Conservation (phyloP, 2,329 filamentous ascomycete species). For the Lecanicillium sp. region DNA sequence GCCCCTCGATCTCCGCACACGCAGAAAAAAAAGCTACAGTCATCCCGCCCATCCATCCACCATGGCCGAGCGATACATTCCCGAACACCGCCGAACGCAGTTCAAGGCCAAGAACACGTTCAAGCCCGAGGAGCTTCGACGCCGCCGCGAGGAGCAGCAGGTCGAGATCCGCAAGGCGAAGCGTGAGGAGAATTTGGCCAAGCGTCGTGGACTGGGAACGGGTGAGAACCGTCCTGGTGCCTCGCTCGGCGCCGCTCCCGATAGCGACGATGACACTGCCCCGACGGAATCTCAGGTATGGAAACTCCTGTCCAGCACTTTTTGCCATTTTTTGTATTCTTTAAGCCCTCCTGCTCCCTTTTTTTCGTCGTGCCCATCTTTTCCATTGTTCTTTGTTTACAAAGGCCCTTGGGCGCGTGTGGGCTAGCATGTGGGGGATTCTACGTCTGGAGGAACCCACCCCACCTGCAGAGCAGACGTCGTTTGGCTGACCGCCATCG, state of each 20-base stretch:
- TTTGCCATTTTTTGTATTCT: constrained; percentile 6
- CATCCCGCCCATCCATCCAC: constrained; percentile 42
- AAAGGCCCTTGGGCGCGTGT: not conserved
- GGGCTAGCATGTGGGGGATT: not conserved
- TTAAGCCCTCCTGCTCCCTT: constrained; percentile 1
- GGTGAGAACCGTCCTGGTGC: constrained; percentile 74
- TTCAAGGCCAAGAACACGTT: constrained; percentile 99
- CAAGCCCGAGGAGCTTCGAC: constrained; percentile 97
- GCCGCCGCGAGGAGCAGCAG: constrained; percentile 97
- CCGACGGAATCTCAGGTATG: constrained; percentile 92
- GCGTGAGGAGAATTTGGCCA: constrained; percentile 97
- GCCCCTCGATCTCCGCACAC: constrained; percentile 11
- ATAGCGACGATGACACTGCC: constrained; percentile 94
- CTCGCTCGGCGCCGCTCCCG: constrained; percentile 77
- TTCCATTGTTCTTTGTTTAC: constrained; percentile 1
- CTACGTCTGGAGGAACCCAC: too few relatives aligned
- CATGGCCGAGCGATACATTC: constrained; percentile 99
- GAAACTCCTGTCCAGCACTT: constrained; percentile 12
- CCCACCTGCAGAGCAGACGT: too few relatives aligned
- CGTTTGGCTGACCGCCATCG: not conserved
- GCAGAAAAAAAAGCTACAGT: constrained; percentile 13
- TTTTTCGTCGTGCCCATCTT: constrained; percentile 5
- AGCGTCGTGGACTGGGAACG: constrained; percentile 87
- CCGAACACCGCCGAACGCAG: constrained; percentile 96
- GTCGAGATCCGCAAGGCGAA: constrained; percentile 98